Evolutionary conservation across 1,139 yeast species (phyloP), one percentile per base, ranked within the genome.

Genomic region (Meyerozyma carpophila): DNA sequence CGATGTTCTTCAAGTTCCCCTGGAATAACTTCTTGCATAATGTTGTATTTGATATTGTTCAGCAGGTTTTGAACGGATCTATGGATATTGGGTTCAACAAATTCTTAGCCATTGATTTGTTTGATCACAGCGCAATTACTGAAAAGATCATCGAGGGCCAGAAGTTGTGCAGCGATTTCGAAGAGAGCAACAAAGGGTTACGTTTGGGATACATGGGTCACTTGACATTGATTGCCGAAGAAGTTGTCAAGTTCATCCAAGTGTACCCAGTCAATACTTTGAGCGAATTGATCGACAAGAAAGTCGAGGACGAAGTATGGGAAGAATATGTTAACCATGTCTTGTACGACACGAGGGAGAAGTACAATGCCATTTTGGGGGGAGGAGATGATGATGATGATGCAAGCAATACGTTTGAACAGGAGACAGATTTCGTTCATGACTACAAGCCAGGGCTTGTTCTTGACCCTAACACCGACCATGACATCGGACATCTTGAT

Each of bases 1-100:
- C 81, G 32, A 84, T 93, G 85, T 91, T 93, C 61, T 86, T 91
- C 75, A 77, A 78, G 54, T 93, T 90, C 64, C 98, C 98, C 5
- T 93, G 99, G 98, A 93, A 93, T 65, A 93, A 93, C 62, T 93
- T 93, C 59, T 74, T 95, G 66, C 99, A 93, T 66, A 93, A 93
- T 58, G 98, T 94, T 45, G 97, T 93, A 8, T 93, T 93, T 68
- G 99, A 93, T 64, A 88, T 93, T 53, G 95, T 93, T 36, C 99
- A 94, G 65, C 99, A 93, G 64, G 85, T 93, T 11, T 77, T 93
- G 59, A 91, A 90, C 63, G 98, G 98, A 1, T 87, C 96, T 16
- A 88, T 93, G 91, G 95, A 90, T 51, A 85, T 88, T 36, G 37
- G 37, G 5, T 93, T 85, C 70, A 93, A 93, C 67, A 84, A 87